phyloP scores from a whole-genome alignment of 148 eudicot species.

The Silene conica region DNA sequence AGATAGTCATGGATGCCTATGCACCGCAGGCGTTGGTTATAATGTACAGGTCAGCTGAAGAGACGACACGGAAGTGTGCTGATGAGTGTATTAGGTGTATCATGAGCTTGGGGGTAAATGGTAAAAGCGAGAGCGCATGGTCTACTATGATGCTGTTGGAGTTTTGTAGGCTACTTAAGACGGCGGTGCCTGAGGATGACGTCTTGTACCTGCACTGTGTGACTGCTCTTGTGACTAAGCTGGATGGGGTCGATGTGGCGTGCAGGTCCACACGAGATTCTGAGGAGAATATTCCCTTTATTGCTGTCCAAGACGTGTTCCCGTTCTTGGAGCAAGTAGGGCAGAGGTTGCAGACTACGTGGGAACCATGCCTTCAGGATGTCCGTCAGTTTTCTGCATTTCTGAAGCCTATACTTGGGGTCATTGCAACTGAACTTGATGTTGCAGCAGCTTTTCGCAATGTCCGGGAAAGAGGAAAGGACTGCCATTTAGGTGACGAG shows the following conservation, averaged over 20 bases:
- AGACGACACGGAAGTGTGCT: conserved; percentile 32
- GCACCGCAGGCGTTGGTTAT: conserved; percentile 57
- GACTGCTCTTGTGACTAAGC: conserved; percentile 50
- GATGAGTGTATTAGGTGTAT: conserved; percentile 40
- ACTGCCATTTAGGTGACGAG: conserved; percentile 31
- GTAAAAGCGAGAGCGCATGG: conserved; percentile 11
- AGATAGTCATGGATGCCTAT: conserved; percentile 42
- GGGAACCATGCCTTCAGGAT: conserved; percentile 32
- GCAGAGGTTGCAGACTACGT: conserved; percentile 21
- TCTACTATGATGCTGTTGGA: conserved; percentile 53
- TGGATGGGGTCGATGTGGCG: conserved; percentile 28
- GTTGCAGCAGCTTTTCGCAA: conserved; percentile 13
- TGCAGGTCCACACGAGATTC: conserved; percentile 2
- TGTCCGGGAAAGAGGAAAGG: conserved; percentile 13
- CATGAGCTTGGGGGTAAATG: conserved; percentile 3
- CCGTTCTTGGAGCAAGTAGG: conserved; percentile 58
- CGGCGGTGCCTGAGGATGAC: conserved; percentile 24
- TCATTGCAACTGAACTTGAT: conserved; percentile 22
- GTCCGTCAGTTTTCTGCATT: conserved; percentile 59
- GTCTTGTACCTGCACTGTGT: conserved; percentile 50
- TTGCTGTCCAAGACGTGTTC: conserved; percentile 42
- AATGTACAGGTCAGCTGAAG: conserved; percentile 47
- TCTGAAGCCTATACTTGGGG: conserved; percentile 36
- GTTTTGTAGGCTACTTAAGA: conserved; percentile 56
- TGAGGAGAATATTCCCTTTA: neutral